Percentiles rank a stretch among this genome's conserved stretches.
These are phyloP conservation scores for Arthrobotrys sphaeroides DNA, from an alignment of 2,329 filamentous ascomycete species.

Conservation along the genomic window DNA sequence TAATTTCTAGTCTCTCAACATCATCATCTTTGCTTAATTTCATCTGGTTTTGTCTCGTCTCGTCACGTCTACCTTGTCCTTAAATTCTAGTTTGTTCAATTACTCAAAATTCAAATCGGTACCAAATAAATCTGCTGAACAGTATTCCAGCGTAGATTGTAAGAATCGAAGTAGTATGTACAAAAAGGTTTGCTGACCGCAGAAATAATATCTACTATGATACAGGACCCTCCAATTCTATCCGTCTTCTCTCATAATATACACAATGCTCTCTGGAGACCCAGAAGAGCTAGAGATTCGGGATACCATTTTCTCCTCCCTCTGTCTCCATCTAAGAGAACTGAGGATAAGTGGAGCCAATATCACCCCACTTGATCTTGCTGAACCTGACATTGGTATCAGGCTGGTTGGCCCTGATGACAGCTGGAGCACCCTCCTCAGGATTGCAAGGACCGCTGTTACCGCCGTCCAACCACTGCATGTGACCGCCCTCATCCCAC, in stretches of 20 bases:
- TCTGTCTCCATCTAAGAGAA: neutral
- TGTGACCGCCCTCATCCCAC: slow-evolving; percentile 67
- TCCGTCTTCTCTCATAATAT: slow-evolving; percentile 7
- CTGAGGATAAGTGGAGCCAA: slow-evolving; percentile 66
- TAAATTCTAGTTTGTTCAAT: too few relatives aligned
- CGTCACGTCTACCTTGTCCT: too few relatives aligned
- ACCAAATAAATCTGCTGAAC: neutral
- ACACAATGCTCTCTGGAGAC: neutral
- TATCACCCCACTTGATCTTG: slow-evolving; percentile 70
- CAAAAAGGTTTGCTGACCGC: neutral
- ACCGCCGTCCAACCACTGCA: slow-evolving; percentile 69
- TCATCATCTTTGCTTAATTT: too few relatives aligned
- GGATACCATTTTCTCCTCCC: neutral
- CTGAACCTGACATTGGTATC: slow-evolving; percentile 67
- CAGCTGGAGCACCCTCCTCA: slow-evolving; percentile 66
- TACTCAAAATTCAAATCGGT: neutral
- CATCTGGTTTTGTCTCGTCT: too few relatives aligned
- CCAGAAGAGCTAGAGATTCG: neutral
- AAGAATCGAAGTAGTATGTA: slow-evolving; percentile 7
- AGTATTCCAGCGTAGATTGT: neutral
- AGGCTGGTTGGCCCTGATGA: slow-evolving; percentile 65
- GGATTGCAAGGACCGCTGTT: slow-evolving; percentile 67
- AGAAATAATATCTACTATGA: neutral
- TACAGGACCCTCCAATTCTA: neutral
- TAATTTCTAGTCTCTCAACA: too few relatives aligned